These are phyloP conservation scores for Kodamaea plutei DNA, from an alignment of 1,139 yeast genomes.

Conservation along the genomic window DNA sequence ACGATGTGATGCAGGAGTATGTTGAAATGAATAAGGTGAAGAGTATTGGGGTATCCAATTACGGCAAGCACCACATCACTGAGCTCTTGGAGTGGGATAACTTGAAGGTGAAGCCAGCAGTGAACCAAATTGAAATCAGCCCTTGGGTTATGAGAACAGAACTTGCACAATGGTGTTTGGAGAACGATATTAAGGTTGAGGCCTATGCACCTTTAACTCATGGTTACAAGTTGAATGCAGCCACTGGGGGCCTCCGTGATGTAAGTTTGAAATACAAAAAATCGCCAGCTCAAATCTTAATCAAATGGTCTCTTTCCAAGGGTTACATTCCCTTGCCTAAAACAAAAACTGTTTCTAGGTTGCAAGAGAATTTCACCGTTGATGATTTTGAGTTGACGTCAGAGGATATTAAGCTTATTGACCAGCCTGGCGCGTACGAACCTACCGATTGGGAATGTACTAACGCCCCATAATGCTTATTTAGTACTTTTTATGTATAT, in stretches of 20 bases:
- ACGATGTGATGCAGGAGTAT: conserved; percentile 62
- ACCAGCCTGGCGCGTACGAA: too few species aligned
- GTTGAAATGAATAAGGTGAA: conserved; percentile 53
- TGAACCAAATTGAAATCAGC: conserved; percentile 66
- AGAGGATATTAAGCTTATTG: too few species aligned
- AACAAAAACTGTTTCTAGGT: too few species aligned
- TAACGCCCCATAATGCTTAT: too few species aligned
- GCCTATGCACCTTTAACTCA: conserved; percentile 41
- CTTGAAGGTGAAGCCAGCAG: conserved; percentile 50
- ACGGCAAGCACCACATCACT: conserved; percentile 56
- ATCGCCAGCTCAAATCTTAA: conserved; percentile 30
- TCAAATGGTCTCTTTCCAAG: conserved; percentile 38
- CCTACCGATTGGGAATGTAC: too few species aligned
- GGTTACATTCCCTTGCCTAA: conserved; percentile 41
- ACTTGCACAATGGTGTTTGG: conserved; percentile 50
- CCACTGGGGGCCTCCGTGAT: conserved; percentile 7
- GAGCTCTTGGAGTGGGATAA: conserved; percentile 54
- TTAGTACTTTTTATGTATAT: too few species aligned
- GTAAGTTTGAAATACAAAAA: conserved; percentile 21
- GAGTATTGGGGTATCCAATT: conserved; percentile 68
- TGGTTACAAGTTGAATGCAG: conserved; percentile 24
- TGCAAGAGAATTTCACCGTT: too few species aligned
- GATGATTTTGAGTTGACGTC: too few species aligned
- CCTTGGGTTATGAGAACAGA: conserved; percentile 75
- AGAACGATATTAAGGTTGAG: conserved; percentile 28